Evolutionary conservation across 768 basidiomycete species (phyloP).

Genomic region (Tephrocybe sp.): DNA sequence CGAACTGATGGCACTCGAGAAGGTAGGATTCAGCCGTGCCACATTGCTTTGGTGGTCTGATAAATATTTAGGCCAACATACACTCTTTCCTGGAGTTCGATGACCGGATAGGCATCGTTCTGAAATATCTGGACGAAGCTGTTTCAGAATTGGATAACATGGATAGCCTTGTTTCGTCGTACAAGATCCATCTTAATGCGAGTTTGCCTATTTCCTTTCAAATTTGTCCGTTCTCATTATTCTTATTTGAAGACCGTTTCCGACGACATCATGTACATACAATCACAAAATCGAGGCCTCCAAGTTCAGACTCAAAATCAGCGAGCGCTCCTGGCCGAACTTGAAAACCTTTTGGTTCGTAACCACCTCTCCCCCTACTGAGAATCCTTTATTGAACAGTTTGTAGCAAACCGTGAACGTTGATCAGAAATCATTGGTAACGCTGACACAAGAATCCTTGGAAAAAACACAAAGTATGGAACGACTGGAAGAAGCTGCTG

Average conservation of each 20-base stretch:
- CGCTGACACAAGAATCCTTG: constrained; percentile 86
- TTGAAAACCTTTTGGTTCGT: constrained; percentile 77
- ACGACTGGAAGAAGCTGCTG: constrained; percentile 77
- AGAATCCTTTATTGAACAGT: neutral
- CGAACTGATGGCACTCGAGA: constrained; percentile 91
- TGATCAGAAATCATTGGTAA: constrained; percentile 69
- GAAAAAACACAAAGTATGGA: constrained; percentile 77
- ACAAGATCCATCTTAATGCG: constrained; percentile 96
- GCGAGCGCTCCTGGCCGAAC: constrained; percentile 75
- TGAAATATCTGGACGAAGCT: constrained; percentile 89
- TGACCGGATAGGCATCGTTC: constrained; percentile 81
- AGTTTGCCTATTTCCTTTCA: constrained; percentile 24
- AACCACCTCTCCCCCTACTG: neutral
- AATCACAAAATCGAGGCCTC: constrained; percentile 93
- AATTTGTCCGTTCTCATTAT: neutral
- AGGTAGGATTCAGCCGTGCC: constrained; percentile 54
- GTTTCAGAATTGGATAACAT: constrained; percentile 86
- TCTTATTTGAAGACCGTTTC: constrained; percentile 69
- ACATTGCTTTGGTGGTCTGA: constrained; percentile 2
- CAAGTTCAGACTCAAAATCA: constrained; percentile 99
- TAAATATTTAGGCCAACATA: constrained; percentile 76
- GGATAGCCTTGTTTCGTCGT: constrained; percentile 86
- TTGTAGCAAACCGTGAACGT: constrained; percentile 92
- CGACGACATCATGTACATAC: constrained; percentile 95
- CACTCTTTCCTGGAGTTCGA: constrained; percentile 97